Evolutionary conservation across 768 basidiomycete genomes (phyloP).

Genomic region (Hysterangium stoloniferum): DNA sequence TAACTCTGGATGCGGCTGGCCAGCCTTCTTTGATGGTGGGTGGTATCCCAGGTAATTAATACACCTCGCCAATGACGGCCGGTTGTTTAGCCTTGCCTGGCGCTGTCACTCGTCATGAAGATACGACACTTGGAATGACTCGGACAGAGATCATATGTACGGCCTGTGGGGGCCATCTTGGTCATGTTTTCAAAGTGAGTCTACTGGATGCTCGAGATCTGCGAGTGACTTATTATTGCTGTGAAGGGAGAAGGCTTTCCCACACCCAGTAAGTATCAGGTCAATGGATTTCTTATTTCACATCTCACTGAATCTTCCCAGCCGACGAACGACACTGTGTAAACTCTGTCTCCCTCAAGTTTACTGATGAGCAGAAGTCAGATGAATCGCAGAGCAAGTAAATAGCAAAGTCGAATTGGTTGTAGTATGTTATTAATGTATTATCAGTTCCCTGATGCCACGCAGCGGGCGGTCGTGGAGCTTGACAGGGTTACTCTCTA

Average conservation of each 20-base stretch:
- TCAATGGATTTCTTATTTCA: not conserved
- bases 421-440: not conserved
- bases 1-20: constrained; percentile 92
- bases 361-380: constrained; percentile 39
- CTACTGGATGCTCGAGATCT: not conserved
- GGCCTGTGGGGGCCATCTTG: constrained; percentile 88
- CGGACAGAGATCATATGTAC: constrained; percentile 86
- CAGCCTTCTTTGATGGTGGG: constrained; percentile 91
- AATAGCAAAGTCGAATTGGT: constrained; percentile 11
- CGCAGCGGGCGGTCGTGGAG: not conserved
- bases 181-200: constrained; percentile 77
- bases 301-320: constrained; percentile 20
- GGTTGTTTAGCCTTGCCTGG: constrained; percentile 68
- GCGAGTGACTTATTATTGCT: not conserved
- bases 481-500: not conserved
- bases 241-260: constrained; percentile 62
- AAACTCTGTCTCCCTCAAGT: constrained; percentile 81
- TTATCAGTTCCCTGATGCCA: not conserved
- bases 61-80: not conserved
- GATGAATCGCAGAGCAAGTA: constrained; percentile 18
- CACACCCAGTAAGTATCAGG: constrained; percentile 56
- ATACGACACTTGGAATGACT: constrained; percentile 53
- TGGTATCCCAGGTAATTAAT: not conserved
- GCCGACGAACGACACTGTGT: constrained; percentile 86
- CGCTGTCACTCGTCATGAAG: constrained; percentile 74